phyloP scores from a whole-genome alignment of 345 rosid species.

The Acer campestre region DNA sequence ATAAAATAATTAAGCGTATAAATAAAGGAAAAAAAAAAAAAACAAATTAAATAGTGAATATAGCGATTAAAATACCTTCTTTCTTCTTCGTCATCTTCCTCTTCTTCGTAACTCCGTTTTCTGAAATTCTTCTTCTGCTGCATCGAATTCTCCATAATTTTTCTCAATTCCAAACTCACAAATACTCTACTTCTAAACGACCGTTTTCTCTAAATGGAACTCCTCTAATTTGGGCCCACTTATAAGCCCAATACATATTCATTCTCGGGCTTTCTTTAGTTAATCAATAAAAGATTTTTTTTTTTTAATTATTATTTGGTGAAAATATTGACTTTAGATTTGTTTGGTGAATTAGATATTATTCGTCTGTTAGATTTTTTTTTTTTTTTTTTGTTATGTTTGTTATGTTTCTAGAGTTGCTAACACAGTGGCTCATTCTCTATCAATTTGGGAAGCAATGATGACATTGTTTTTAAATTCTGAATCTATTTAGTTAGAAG shows the following conservation, averaged over 20 bases:
- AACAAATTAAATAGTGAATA: background rate
- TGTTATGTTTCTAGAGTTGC: no score
- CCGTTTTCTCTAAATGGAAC: background rate
- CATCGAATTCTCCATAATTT: slow-evolving; percentile 17
- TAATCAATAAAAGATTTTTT: background rate
- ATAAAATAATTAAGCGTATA: background rate
- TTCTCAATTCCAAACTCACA: background rate
- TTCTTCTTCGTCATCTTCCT: slow-evolving; percentile 75
- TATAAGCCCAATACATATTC: background rate
- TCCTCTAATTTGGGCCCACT: background rate
- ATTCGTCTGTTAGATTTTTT: no score
- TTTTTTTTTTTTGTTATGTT: no score
- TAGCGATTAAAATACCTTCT: slow-evolving; percentile 44
- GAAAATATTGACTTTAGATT: no score
- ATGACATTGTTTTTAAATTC: no score
- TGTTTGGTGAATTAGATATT: no score
- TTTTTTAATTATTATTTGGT: no score
- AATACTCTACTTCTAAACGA: background rate
- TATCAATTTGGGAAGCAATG: no score
- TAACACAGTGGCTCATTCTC: no score
- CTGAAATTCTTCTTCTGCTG: slow-evolving; percentile 52
- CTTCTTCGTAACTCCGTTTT: slow-evolving; percentile 65
- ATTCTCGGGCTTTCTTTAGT: background rate
- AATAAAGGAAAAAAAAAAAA: slow-evolving; percentile 5
- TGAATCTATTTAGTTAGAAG: no score